phyloP scores from a whole-genome alignment of 176 grass and related monocot species.

The Zoysia pacifica region DNA sequence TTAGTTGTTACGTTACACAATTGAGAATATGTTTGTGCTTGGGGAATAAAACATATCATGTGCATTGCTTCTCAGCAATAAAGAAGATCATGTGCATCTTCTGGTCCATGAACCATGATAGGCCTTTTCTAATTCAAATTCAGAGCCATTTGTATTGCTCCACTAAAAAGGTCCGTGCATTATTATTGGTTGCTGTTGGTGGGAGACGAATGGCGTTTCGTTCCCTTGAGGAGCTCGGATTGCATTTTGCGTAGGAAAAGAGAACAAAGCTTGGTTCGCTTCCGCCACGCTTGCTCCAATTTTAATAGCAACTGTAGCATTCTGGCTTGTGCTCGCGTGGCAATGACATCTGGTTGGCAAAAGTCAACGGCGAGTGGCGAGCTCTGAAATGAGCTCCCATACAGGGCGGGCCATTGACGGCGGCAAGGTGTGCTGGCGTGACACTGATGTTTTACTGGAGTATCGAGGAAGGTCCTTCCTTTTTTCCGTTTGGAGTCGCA shows the following conservation, averaged over 20 bases:
- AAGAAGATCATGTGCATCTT: not conserved
- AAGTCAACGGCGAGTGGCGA: not conserved
- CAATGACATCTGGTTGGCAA: not conserved
- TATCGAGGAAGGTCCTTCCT: not conserved
- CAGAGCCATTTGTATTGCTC: not conserved
- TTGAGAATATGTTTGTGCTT: not conserved
- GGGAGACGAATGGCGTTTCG: slow-evolving; percentile 9
- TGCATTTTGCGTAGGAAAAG: not conserved
- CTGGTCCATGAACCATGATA: not conserved
- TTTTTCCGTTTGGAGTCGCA: not conserved
- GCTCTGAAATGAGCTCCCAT: not conserved
- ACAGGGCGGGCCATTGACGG: too few species aligned
- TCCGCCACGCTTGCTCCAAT: not conserved
- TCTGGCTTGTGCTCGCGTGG: not conserved
- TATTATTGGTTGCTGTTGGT: not conserved
- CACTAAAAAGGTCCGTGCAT: not conserved
- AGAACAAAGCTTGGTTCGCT: slow-evolving; percentile 38
- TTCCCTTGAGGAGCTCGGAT: slow-evolving; percentile 16
- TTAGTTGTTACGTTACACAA: not conserved
- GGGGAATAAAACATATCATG: not conserved
- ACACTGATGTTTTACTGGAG: too few species aligned
- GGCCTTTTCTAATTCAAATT: not conserved
- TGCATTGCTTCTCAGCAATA: not conserved
- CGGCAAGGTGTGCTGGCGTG: not conserved
- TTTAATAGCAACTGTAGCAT: not conserved